Evolutionary conservation across 2,329 filamentous ascomycete genomes (phyloP).

Genomic region (Orbilia brochopaga): DNA sequence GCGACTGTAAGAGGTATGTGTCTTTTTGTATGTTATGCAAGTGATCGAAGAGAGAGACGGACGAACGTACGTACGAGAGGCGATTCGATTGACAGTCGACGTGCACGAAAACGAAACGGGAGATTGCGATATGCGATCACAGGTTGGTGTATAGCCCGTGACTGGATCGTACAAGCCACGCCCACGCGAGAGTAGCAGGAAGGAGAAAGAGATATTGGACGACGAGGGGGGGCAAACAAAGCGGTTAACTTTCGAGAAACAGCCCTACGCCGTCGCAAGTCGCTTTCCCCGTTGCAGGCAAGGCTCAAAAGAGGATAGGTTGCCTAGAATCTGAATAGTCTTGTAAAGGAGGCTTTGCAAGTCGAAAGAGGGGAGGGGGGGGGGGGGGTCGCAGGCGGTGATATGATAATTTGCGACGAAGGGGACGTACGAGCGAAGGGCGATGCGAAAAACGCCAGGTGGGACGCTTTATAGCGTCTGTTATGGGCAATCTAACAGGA

Average conservation of each 20-base stretch:
- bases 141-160: constrained; percentile 42
- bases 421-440: constrained; percentile 9
- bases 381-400: neutral
- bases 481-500: constrained; percentile 16
- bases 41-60: constrained; percentile 1
- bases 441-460: constrained; percentile 17
- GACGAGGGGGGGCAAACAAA: constrained; percentile 32
- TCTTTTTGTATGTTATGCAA: too few species aligned
- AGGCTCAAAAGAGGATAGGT: constrained; percentile 42
- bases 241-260: constrained; percentile 36
- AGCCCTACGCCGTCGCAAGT: constrained; percentile 46
- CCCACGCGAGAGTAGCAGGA: neutral
- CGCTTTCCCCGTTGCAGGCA: constrained; percentile 32
- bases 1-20: neutral
- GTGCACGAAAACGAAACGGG: constrained; percentile 6
- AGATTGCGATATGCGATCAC: constrained; percentile 44
- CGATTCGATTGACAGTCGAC: constrained; percentile 20
- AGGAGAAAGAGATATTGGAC: constrained; percentile 14
- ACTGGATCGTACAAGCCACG: constrained; percentile 37
- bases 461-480: constrained; percentile 40
- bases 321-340: constrained; percentile 39
- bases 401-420: constrained; percentile 2
- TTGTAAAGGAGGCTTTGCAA: constrained; percentile 49
- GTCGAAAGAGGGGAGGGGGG: constrained; percentile 5
- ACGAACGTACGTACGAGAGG: too few species aligned